phyloP scores from a whole-genome alignment of 164 flowering plant genomes.

The Buxus sempervirens region DNA sequence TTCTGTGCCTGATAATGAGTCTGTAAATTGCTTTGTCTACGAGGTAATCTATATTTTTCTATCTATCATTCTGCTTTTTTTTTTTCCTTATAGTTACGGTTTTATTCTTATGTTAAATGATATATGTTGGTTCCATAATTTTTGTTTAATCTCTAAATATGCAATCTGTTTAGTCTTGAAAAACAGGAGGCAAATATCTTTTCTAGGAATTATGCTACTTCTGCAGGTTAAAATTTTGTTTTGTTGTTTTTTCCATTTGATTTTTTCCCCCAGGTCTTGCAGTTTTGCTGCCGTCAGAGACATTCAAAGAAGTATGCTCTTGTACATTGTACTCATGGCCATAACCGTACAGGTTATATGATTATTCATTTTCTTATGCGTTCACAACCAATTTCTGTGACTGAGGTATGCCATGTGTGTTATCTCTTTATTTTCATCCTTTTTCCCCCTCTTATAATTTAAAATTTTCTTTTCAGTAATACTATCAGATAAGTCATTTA shows the following conservation, averaged over 20 bases:
- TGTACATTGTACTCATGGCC: constrained; percentile 98
- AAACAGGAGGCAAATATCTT: too few relatives aligned
- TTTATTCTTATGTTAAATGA: too few relatives aligned
- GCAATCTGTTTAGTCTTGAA: too few relatives aligned
- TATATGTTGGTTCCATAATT: too few relatives aligned
- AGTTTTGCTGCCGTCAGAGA: constrained; percentile 67
- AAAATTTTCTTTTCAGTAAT: not conserved
- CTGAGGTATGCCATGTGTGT: constrained; percentile 48
- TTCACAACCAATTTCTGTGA: constrained; percentile 54
- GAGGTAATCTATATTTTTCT: constrained; percentile 46
- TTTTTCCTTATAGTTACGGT: too few relatives aligned
- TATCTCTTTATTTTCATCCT: not conserved
- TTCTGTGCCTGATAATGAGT: constrained; percentile 79
- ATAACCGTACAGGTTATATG: constrained; percentile 99
- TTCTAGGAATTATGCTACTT: not conserved
- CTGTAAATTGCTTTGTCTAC: constrained; percentile 73
- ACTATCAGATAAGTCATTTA: not conserved
- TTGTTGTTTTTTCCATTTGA: not conserved
- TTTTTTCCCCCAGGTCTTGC: constrained; percentile 56
- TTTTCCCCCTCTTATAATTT: too few relatives aligned
- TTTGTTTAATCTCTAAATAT: too few relatives aligned
- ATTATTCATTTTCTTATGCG: constrained; percentile 90
- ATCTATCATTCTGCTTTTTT: not conserved
- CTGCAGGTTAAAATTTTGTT: not conserved
- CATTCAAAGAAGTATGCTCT: constrained; percentile 71